Percentiles rank a stretch among this genome's conserved stretches.
phyloP scores from a whole-genome alignment of 768 basidiomycete genomes.

The Mycena rosella region DNA sequence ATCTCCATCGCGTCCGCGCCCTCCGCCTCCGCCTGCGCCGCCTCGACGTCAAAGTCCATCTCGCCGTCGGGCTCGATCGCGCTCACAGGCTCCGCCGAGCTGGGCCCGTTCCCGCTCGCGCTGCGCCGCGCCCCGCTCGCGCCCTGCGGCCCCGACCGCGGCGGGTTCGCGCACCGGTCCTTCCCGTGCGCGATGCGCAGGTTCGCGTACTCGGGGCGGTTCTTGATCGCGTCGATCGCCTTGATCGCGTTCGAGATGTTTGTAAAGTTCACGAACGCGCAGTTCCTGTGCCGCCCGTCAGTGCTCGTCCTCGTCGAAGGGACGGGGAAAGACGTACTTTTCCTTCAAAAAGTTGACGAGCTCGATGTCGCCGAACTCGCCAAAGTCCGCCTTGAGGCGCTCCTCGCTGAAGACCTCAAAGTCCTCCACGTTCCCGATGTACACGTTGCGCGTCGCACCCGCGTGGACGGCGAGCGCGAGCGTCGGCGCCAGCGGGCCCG shows the following conservation, averaged over 20 bases:
- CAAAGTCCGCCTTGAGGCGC: conserved; percentile 92
- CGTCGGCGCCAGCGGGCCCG: conserved; percentile 86
- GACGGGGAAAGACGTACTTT: conserved; percentile 71
- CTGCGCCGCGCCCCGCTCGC: conserved; percentile 64
- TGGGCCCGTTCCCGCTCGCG: conserved; percentile 49
- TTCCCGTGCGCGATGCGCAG: conserved; percentile 95
- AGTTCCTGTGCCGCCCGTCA: conserved; percentile 71
- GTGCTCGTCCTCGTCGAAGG: conserved; percentile 4
- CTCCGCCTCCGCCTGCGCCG: conserved; percentile 47
- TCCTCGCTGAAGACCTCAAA: conserved; percentile 94
- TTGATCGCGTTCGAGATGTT: conserved; percentile 97
- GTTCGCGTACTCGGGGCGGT: conserved; percentile 89
- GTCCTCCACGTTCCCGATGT: conserved; percentile 95
- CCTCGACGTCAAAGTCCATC: conserved; percentile 49
- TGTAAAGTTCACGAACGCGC: conserved; percentile 96
- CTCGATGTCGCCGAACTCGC: conserved; percentile 97
- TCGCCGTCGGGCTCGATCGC: conserved; percentile 52
- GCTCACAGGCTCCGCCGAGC: conserved; percentile 51
- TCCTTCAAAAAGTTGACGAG: conserved; percentile 96
- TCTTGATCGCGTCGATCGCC: conserved; percentile 97
- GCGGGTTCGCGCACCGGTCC: conserved; percentile 95
- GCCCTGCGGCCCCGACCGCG: conserved; percentile 85
- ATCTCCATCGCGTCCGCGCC: conserved; percentile 43
- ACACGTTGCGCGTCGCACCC: conserved; percentile 97
- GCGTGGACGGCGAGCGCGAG: conserved; percentile 91